These are phyloP conservation scores for Arachis stenosperma DNA, from an alignment of 306 rosid genomes.

Conservation along the genomic window DNA sequence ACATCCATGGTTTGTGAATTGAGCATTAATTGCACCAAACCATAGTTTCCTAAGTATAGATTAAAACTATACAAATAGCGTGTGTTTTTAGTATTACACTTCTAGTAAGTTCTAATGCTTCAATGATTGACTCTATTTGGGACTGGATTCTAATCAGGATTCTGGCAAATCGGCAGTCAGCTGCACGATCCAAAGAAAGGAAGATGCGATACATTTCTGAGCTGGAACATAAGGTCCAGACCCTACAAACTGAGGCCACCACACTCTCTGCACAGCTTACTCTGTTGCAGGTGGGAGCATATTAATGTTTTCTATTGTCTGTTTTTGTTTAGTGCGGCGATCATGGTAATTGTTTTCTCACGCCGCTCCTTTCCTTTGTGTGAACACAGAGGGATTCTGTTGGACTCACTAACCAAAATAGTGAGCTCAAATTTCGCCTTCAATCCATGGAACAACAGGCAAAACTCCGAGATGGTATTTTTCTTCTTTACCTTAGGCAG, in stretches of 20 bases:
- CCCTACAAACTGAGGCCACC: slow-evolving; percentile 94
- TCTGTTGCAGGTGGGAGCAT: slow-evolving; percentile 69
- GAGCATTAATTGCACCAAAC: too few species aligned
- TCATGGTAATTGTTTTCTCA: slow-evolving; percentile 9
- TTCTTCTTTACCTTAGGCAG: background rate
- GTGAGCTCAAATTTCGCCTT: slow-evolving; percentile 95
- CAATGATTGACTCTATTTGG: slow-evolving; percentile 21
- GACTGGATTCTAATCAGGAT: slow-evolving; percentile 53
- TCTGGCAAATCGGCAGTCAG: slow-evolving; percentile 93
- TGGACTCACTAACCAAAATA: slow-evolving; percentile 86
- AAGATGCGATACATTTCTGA: slow-evolving; percentile 94
- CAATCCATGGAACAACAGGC: slow-evolving; percentile 99
- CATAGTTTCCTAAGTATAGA: too few species aligned
- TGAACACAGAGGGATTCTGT: slow-evolving; percentile 78
- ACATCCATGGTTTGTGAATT: background rate
- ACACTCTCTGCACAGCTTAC: slow-evolving; percentile 93
- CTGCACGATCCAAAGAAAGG: slow-evolving; percentile 93
- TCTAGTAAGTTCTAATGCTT: background rate
- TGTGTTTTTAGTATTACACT: background rate
- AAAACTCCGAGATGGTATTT: slow-evolving; percentile 89
- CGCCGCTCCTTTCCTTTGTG: slow-evolving; percentile 25
- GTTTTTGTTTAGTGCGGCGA: background rate
- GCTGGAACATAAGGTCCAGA: slow-evolving; percentile 94
- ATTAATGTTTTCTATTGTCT: background rate
- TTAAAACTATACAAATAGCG: too few species aligned